Conservation (phyloP, 2,329 filamentous ascomycete species). For the Monilinia vaccinii-corymbosi region DNA sequence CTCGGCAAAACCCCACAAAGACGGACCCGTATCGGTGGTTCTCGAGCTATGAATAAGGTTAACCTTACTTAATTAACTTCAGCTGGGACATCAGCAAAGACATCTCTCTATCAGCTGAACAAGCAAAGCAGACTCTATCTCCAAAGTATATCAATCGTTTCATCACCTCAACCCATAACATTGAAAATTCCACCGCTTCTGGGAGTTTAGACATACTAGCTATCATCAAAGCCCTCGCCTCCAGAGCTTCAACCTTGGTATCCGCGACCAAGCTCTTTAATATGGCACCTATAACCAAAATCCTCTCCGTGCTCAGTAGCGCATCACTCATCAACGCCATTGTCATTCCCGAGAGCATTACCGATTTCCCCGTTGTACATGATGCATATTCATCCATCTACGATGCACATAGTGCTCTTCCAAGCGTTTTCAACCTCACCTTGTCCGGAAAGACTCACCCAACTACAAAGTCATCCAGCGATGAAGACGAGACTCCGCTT, state of each 20-base stretch:
- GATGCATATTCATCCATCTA: not conserved
- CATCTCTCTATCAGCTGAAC: not conserved
- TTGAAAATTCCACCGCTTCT: not conserved
- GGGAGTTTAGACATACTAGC: not conserved
- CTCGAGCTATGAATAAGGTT: not conserved
- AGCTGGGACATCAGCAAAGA: constrained; percentile 7
- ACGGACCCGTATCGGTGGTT: not conserved
- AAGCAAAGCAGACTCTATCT: not conserved
- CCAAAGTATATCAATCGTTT: not conserved
- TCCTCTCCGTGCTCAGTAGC: constrained; percentile 16
- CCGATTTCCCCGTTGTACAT: not conserved
- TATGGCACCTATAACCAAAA: constrained; percentile 18
- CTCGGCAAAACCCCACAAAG: not conserved
- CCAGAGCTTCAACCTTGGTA: not conserved
- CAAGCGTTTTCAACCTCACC: constrained; percentile 6
- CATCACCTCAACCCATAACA: not conserved
- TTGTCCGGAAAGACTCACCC: constrained; percentile 1
- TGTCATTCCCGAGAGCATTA: constrained; percentile 11
- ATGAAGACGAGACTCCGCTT: constrained; percentile 55
- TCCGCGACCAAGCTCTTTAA: constrained; percentile 8
- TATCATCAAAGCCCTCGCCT: not conserved
- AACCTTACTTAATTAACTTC: not conserved
- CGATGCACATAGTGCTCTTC: constrained; percentile 2
- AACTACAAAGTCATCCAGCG: constrained; percentile 10
- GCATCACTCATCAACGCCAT: constrained; percentile 15